Evolutionary conservation across 768 basidiomycete genomes (phyloP), one percentile per base, ranked within the genome.

Genomic region (Leccinum imitatum): DNA sequence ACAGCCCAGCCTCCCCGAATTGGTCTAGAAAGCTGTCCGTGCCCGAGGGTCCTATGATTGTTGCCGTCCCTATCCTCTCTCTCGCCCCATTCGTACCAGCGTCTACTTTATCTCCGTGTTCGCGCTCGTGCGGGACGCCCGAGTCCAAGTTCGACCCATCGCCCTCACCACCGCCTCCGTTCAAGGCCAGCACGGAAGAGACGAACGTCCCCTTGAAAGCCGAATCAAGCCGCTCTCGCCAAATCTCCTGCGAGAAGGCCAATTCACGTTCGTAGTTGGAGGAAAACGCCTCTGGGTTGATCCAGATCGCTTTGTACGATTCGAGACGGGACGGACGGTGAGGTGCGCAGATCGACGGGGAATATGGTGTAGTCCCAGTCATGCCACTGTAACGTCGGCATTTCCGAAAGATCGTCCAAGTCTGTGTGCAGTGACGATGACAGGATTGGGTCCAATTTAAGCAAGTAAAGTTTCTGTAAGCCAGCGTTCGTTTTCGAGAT

Each of bases 211-310:
- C 61, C n/a, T 60, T 63, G 37, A 37, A 62, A 1, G 54, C 31
- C 19, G 62, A 60, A 37, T 64, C 60, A 25, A 73, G 47, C 3
- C 63, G 71, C 51, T 63, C n/a, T 27, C 51, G 55, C 69, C 73
- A 74, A 17, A 63, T 19, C 2, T 69, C 63, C 4, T 67, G 65
- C 1, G 65, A 54, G 58, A 66, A 64, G 5, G 65, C 59, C 15
- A 50, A 48, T 50, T 73, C 71, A 35, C 59, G 58, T n/a, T 60
- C 59, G 15, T 73, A 68, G 25, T 25, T 68, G 27, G 73, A 69
- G 1, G 5, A 5, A 27, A 73, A 74, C 3, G 59, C 59, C 8
- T 56, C 54, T 1, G 67, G 67, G 35, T 74, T 66, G 13, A 56
- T 33, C 51, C 71, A 58, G 39, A 73, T 60, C 2, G 33, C 5